A percentile compares a stretch with the other conserved stretches of the same genome.
These are phyloP conservation scores for Rubus parviflorus DNA, from an alignment of 306 rosid genomes.

Conservation along the genomic window DNA sequence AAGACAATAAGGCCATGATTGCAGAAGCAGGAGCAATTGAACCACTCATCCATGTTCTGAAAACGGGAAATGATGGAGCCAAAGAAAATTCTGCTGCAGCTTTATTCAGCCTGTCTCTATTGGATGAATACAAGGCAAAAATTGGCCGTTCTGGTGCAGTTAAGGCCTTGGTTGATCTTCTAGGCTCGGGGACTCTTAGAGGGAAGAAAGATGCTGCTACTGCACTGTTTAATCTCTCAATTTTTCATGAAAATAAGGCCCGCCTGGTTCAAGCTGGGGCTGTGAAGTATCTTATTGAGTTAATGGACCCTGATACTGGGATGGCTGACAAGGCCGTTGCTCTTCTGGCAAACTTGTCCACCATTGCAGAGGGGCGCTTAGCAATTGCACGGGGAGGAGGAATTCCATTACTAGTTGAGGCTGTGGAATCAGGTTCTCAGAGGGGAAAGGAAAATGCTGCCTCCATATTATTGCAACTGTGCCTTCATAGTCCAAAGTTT, in stretches of 20 bases:
- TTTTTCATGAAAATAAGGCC: slow-evolving; percentile 87
- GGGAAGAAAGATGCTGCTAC: slow-evolving; percentile 98
- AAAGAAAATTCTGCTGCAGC: slow-evolving; percentile 94
- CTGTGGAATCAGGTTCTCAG: slow-evolving; percentile 75
- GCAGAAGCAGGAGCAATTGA: slow-evolving; percentile 81
- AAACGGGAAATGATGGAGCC: slow-evolving; percentile 74
- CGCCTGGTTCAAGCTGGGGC: slow-evolving; percentile 94
- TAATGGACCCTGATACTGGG: slow-evolving; percentile 64
- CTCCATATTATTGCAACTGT: slow-evolving; percentile 72
- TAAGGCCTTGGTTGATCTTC: slow-evolving; percentile 84
- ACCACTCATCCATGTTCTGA: slow-evolving; percentile 76
- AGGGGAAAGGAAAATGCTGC: slow-evolving; percentile 97
- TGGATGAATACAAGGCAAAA: slow-evolving; percentile 74
- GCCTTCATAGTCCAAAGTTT: slow-evolving; percentile 76
- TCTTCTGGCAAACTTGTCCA: slow-evolving; percentile 80
- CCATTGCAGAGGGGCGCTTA: slow-evolving; percentile 74
- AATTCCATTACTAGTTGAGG: slow-evolving; percentile 78
- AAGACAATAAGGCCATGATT: slow-evolving; percentile 72
- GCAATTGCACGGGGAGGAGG: slow-evolving; percentile 71
- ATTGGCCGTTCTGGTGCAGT: slow-evolving; percentile 91
- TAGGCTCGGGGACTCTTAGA: slow-evolving; percentile 73
- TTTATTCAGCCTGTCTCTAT: slow-evolving; percentile 80
- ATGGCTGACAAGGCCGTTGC: slow-evolving; percentile 96
- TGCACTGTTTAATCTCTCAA: slow-evolving; percentile 83
- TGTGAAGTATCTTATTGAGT: slow-evolving; percentile 68